phyloP scores from a whole-genome alignment of 164 flowering plant species.

The Akebia trifoliata region DNA sequence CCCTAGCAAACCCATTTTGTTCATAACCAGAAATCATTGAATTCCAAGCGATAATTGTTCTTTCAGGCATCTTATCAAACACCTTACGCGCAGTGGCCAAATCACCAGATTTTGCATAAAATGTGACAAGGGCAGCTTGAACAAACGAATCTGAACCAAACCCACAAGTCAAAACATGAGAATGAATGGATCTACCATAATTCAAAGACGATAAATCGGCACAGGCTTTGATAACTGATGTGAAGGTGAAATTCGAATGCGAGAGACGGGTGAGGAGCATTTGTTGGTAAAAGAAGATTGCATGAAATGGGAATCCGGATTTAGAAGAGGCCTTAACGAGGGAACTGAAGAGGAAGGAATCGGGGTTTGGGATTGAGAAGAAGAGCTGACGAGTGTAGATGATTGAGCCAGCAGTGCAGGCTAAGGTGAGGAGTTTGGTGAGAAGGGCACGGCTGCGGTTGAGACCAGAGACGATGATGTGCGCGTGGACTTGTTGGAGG shows the following conservation, averaged over 20 bases:
- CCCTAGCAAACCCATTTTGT: constrained; percentile 54
- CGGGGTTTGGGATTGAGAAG: constrained; percentile 43
- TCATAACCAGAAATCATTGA: constrained; percentile 71
- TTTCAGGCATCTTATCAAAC: constrained; percentile 64
- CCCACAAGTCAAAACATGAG: constrained; percentile 48
- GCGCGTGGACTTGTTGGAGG: constrained; percentile 61
- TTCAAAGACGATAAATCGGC: constrained; percentile 32
- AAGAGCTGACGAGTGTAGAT: constrained; percentile 47
- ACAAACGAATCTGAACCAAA: constrained; percentile 47
- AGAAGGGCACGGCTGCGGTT: constrained; percentile 45
- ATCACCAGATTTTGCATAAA: constrained; percentile 49
- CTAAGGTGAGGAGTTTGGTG: constrained; percentile 60
- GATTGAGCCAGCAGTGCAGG: constrained; percentile 48
- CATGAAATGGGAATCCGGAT: constrained; percentile 30
- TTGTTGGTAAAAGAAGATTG: constrained; percentile 41
- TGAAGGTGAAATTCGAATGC: constrained; percentile 50
- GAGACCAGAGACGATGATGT: constrained; percentile 39
- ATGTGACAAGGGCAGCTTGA: constrained; percentile 46
- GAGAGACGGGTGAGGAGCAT: constrained; percentile 31
- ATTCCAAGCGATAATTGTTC: constrained; percentile 61
- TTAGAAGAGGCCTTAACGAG: constrained; percentile 45
- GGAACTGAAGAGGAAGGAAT: constrained; percentile 60
- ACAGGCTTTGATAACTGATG: constrained; percentile 54
- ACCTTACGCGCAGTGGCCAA: constrained; percentile 44
- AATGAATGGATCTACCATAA: constrained; percentile 42